Conservation (phyloP, 2,329 filamentous ascomycete genomes). For the Penicillium sp. region DNA sequence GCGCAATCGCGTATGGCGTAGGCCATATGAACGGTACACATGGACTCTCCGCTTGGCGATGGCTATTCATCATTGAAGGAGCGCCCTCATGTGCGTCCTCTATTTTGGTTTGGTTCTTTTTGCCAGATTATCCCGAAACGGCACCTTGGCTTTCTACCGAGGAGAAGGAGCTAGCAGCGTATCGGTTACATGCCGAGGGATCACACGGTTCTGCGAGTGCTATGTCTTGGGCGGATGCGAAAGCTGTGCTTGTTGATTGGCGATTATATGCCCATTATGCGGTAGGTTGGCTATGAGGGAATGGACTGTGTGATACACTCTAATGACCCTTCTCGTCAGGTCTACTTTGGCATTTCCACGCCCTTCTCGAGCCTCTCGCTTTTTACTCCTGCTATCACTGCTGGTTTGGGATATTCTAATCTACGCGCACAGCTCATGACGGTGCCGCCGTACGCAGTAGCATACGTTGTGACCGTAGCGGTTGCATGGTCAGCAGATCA, state of each 20-base stretch:
- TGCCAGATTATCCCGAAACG: slow-evolving; percentile 53
- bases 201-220: slow-evolving; percentile 34
- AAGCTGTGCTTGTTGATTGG: slow-evolving; percentile 51
- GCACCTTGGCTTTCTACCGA: slow-evolving; percentile 46
- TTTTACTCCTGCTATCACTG: slow-evolving; percentile 66
- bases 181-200: slow-evolving; percentile 45
- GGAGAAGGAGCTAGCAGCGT: slow-evolving; percentile 46
- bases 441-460: slow-evolving; percentile 64
- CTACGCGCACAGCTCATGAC: slow-evolving; percentile 66
- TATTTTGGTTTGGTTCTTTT: slow-evolving; percentile 45
- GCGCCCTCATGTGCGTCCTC: slow-evolving; percentile 39
- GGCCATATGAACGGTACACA: slow-evolving; percentile 35
- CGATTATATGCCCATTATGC: slow-evolving; percentile 54
- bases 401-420: slow-evolving; percentile 55
- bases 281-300: slow-evolving; percentile 31
- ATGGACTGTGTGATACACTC: not conserved
- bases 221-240: slow-evolving; percentile 51
- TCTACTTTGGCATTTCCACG: slow-evolving; percentile 54
- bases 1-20: slow-evolving; percentile 55
- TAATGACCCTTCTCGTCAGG: not conserved
- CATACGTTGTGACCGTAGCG: slow-evolving; percentile 53
- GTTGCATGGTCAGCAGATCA: slow-evolving; percentile 54
- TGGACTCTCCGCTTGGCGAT: slow-evolving; percentile 44
- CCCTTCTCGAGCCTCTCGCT: slow-evolving; percentile 60
- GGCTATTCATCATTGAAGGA: slow-evolving; percentile 50